phyloP scores from a whole-genome alignment of 305 asterid genomes.

The Ajuga reptans region DNA sequence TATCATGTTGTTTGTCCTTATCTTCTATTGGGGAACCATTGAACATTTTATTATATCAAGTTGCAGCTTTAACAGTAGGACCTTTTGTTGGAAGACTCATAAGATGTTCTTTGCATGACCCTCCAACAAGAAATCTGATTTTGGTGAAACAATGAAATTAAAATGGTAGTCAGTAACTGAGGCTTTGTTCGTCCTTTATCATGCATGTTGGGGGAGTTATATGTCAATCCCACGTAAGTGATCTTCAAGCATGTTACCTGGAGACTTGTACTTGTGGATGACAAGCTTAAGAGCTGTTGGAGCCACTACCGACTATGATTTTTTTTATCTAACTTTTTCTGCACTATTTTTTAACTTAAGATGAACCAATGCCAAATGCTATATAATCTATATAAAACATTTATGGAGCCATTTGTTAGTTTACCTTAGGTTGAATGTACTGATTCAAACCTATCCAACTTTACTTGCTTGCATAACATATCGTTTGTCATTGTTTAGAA shows the following conservation, averaged over 20 bases:
- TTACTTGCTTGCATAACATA: neutral
- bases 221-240: neutral
- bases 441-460: neutral
- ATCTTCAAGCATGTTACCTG: neutral
- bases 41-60: neutral
- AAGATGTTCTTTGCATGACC: neutral
- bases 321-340: neutral
- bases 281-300: neutral
- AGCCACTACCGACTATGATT: neutral
- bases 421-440: conserved; percentile 2
- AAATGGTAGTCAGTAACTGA: neutral
- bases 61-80: neutral
- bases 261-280: neutral
- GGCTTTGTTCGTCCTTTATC: neutral
- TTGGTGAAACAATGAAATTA: neutral
- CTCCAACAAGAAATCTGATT: neutral
- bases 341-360: neutral
- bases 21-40: conserved; percentile 3
- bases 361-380: conserved; percentile 14
- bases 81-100: neutral
- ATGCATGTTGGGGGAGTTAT: neutral
- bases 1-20: neutral
- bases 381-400: neutral
- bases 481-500: neutral
- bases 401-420: conserved; percentile 1